Base-by-base conservation (phyloP, 176 grass and related monocot genomes). In the Alopecurus myosuroides region DNA sequence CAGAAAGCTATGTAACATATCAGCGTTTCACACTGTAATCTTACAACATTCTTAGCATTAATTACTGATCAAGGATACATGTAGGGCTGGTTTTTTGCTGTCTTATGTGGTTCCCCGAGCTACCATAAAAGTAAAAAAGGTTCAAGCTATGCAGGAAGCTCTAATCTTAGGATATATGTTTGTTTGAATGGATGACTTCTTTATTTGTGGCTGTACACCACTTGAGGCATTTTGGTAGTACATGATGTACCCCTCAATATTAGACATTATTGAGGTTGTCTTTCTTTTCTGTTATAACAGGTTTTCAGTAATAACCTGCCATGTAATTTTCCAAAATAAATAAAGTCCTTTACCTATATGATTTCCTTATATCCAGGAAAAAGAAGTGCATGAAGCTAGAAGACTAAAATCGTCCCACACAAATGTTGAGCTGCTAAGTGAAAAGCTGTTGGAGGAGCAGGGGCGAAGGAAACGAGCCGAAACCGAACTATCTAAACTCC, bases 371-470 rank as follows among this genome's bases (percentile, higher is more conserved):
- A 74, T 87, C 42, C 86, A 98, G 97, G 88, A 95, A 87, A 93
- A 89, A 75, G 97, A 98, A 88, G 88, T 94, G 48, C 79, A 90
- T 79, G 97, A 98, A 81, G 91, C 93, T 75, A 95, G 80, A 88
- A 94, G 86, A 64, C 67, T 98, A 66, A 95, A 94, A 84, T 92
- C 97, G 89, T 92, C 86, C 78, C 89, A 98, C 84, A 71, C 85
- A 46, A 93, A 98, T 89, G 84, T 33, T 70, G 93, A 95, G 74
- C 88, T 98, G 78, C 81, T 98, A 51, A 94, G 90, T 87, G 97
- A 98, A 94, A 98, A 98, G 71, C 36, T 95, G 79, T 74, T 94
- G 81, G 93, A 98, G 81, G 97, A 98, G 75, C 87, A 94, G 80
- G 82, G 85, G 25, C 83, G 83, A 36, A 94, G 89, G 64, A 88